Evolutionary conservation across 177 flowering plant genomes (phyloP).

Genomic region (Vitis hybrid): DNA sequence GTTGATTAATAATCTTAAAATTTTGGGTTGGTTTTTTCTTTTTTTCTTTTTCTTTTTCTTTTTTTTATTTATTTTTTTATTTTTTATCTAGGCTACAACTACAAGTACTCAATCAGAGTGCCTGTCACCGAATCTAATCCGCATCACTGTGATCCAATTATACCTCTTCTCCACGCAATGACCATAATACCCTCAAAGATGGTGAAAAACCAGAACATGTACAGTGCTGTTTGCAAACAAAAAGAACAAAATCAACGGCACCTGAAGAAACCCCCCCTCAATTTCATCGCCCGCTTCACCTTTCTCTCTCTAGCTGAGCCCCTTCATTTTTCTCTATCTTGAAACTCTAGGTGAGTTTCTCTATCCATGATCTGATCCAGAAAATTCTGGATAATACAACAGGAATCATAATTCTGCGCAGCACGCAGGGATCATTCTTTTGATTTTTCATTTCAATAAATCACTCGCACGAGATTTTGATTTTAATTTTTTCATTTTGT

Average conservation of each 20-base stretch:
- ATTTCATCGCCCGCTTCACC: background rate
- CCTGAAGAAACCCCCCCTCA: background rate
- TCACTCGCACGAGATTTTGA: background rate
- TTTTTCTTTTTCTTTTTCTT: no score
- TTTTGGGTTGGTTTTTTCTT: no score
- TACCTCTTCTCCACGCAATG: background rate
- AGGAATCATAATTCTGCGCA: background rate
- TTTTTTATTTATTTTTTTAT: no score
- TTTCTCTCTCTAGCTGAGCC: background rate
- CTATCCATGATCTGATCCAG: background rate
- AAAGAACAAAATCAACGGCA: background rate
- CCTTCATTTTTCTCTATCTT: background rate
- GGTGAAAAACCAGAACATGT: no score
- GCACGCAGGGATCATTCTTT: background rate
- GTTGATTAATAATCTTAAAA: no score
- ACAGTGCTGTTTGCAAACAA: background rate
- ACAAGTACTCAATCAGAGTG: background rate
- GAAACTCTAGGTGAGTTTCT: background rate
- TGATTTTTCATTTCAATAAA: background rate
- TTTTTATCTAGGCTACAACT: no score
- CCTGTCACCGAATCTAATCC: background rate
- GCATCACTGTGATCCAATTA: background rate
- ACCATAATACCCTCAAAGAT: slow-evolving; percentile 6
- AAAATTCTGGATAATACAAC: background rate
- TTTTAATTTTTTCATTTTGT: background rate